Evolutionary conservation across 371 early-diverging fungal genomes (phyloP).

Genomic region (Mortierella polycephala): DNA sequence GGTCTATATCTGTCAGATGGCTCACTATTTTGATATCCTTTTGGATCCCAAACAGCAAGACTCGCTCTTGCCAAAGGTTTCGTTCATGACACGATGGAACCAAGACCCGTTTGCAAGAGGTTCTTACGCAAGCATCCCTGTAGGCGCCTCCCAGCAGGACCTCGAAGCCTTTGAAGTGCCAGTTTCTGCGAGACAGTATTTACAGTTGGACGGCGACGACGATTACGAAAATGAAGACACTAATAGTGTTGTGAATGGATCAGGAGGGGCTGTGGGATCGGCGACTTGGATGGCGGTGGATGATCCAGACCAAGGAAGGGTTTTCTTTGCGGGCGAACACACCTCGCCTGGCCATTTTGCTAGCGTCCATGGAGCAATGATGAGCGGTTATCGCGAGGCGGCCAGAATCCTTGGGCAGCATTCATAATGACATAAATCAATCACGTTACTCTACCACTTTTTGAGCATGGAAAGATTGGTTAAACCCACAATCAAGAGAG

Average conservation of each 20-base stretch:
- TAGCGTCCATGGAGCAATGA: slow-evolving; percentile 47
- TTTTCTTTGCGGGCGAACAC: slow-evolving; percentile 54
- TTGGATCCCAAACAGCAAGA: not conserved
- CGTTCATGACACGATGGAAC: slow-evolving; percentile 42
- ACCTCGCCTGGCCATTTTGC: slow-evolving; percentile 32
- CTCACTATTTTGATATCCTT: slow-evolving; percentile 31
- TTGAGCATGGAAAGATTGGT: too few species aligned
- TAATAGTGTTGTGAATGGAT: not conserved
- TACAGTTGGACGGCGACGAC: not conserved
- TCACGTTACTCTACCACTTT: too few species aligned
- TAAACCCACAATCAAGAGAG: too few species aligned
- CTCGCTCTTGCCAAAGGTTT: slow-evolving; percentile 20
- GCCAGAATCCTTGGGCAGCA: slow-evolving; percentile 25
- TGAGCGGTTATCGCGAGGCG: slow-evolving; percentile 43
- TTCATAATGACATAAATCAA: too few species aligned
- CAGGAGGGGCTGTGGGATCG: not conserved
- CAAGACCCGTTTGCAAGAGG: slow-evolving; percentile 43
- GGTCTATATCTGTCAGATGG: slow-evolving; percentile 40
- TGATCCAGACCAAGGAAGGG: slow-evolving; percentile 18
- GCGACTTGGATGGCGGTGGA: slow-evolving; percentile 15
- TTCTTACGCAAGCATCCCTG: slow-evolving; percentile 45
- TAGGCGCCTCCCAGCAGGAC: slow-evolving; percentile 18
- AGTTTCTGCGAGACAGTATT: slow-evolving; percentile 20
- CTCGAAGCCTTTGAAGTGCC: slow-evolving; percentile 31
- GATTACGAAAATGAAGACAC: slow-evolving; percentile 7